These are phyloP conservation scores for Solanum ossicruentum DNA, from an alignment of 257 asterid genomes.

Conservation along the genomic window DNA sequence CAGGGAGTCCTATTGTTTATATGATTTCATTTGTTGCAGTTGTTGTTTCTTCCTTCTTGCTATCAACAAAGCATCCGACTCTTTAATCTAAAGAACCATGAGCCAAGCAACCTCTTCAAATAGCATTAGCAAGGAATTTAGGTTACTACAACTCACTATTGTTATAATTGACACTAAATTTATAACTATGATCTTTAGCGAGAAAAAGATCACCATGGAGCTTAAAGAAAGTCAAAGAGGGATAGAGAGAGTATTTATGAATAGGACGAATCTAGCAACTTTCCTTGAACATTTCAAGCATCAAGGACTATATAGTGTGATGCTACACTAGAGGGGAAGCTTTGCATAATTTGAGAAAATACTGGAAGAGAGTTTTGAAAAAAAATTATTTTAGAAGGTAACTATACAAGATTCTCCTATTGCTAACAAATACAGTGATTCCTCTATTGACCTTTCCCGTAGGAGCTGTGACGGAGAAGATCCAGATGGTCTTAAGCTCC, in stretches of 20 bases:
- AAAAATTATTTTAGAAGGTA: conserved; percentile 56
- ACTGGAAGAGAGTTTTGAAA: conserved; percentile 49
- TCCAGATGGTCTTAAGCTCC: too few relatives aligned
- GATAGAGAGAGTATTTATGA: conserved; percentile 26
- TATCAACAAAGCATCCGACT: conserved; percentile 7
- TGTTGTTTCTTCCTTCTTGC: conserved; percentile 28
- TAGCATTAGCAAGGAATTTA: conserved; percentile 29
- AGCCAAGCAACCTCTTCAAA: conserved; percentile 65
- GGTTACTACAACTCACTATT: conserved; percentile 13
- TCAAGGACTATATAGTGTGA: conserved; percentile 58
- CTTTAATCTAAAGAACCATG: conserved; percentile 65
- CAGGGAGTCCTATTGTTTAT: too few relatives aligned
- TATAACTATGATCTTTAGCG: conserved; percentile 28
- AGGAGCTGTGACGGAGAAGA: too few relatives aligned
- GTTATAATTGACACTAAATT: conserved; percentile 4
- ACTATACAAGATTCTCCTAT: conserved; percentile 29
- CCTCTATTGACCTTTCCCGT: too few relatives aligned
- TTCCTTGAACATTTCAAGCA: conserved; percentile 60
- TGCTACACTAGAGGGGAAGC: conserved; percentile 46
- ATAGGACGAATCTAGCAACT: conserved; percentile 24
- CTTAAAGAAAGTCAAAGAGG: conserved; percentile 26
- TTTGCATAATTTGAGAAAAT: conserved; percentile 36
- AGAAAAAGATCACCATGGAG: conserved; percentile 12
- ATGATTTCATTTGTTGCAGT: conserved; percentile 27
- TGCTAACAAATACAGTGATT: too few relatives aligned